Base-by-base conservation (phyloP, 2,329 filamentous ascomycete species). In the Hirsutella minnesotensis region DNA sequence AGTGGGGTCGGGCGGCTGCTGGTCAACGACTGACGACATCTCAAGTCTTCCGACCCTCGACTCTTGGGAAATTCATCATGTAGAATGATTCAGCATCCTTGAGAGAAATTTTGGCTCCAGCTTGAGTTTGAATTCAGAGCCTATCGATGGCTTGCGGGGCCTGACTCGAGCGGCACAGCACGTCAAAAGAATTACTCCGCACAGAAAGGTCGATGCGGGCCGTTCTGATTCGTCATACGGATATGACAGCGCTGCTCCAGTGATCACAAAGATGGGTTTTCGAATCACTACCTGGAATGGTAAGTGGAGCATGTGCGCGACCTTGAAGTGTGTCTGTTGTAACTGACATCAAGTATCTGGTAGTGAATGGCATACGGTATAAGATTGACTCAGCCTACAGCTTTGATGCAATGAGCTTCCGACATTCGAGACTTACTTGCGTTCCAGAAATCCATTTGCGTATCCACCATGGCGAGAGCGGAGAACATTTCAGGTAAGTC, bases 211-310 rank as follows among this genome's bases (percentile, higher is more conserved):
- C 24, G 12, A 12, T 27, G 7, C 12, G n/a, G n/a, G n/a, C n/a
- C n/a, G n/a, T n/a, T n/a, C n/a, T n/a, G n/a, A n/a, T n/a, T n/a
- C n/a, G n/a, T n/a, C n/a, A n/a, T n/a, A n/a, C n/a, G n/a, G n/a
- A n/a, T n/a, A n/a, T n/a, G n/a, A n/a, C n/a, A n/a, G n/a, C n/a
- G n/a, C n/a, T n/a, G n/a, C n/a, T n/a, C n/a, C n/a, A n/a, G n/a
- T 5, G 21, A 5, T 38, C 19, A 40, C 10, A 44, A 72, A 54
- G 18, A 88, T 88, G 83, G 74, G 72, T 15, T 68, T 94, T 49
- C 80, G 87, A 47, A 86, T 95, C 53, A 92, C 86, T 3, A 86
- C 83, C 13, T 90, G 85, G 85, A 90, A 90, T 65, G 85, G 84
- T 86, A 61, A 57, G 31, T 2, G 3, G 10, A 27, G 24, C 24